These are phyloP conservation scores for Amaranthus tricolor DNA, from an alignment of 179 eudicot species.

Conservation along the genomic window DNA sequence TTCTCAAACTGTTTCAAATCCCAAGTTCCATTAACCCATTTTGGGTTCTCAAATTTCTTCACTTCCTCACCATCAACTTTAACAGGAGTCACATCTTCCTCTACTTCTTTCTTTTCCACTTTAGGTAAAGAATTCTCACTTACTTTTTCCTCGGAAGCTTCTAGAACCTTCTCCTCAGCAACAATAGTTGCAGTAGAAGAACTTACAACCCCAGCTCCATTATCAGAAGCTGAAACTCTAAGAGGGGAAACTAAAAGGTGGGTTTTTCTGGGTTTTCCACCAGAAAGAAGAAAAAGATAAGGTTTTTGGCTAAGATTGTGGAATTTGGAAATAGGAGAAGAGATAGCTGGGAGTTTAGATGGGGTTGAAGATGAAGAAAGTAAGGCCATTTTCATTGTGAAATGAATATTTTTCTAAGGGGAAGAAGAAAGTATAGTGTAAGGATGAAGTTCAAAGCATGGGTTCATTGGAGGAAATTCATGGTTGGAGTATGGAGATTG, in stretches of 20 bases:
- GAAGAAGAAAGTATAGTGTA: conserved; percentile 8
- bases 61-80: conserved; percentile 1
- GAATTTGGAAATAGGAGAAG: conserved; percentile 24
- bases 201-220: conserved; percentile 37
- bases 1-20: conserved; percentile 59
- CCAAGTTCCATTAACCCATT: conserved; percentile 68
- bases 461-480: neutral
- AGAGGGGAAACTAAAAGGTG: conserved; percentile 14
- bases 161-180: conserved; percentile 26
- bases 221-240: conserved; percentile 31
- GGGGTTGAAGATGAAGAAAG: conserved; percentile 36
- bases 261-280: conserved; percentile 28
- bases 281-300: conserved; percentile 27
- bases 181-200: conserved; percentile 18
- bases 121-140: neutral
- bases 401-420: neutral
- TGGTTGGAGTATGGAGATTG: neutral
- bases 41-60: conserved; percentile 29
- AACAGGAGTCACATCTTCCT: conserved; percentile 26
- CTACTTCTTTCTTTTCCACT: conserved; percentile 24
- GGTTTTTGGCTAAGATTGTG: conserved; percentile 33
- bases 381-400: conserved; percentile 38
- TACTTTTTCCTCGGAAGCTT: conserved; percentile 13
- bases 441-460: conserved; percentile 9
- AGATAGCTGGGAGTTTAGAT: conserved; percentile 18